These are phyloP conservation scores for Hortiboletus campestris DNA, from an alignment of 768 basidiomycete genomes.

Conservation along the genomic window DNA sequence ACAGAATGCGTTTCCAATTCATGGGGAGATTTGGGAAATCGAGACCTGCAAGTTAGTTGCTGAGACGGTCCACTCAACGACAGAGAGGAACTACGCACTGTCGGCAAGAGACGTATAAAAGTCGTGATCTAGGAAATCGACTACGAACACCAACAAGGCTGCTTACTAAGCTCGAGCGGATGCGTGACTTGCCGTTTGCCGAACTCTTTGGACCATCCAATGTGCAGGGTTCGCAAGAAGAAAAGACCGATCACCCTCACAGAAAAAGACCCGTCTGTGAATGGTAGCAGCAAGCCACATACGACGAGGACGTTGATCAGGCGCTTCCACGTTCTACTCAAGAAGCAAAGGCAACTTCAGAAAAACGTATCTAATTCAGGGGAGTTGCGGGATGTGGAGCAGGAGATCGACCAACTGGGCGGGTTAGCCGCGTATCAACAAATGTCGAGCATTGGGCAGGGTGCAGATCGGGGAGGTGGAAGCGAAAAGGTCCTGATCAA, in stretches of 20 bases:
- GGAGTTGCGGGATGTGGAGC: constrained; percentile 52
- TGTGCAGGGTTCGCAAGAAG: constrained; percentile 45
- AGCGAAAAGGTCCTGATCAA: constrained; percentile 75
- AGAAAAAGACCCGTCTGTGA: constrained; percentile 3
- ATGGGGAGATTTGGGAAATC: too few species aligned
- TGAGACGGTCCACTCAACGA: too few species aligned
- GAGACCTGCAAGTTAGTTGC: too few species aligned
- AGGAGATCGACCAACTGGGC: constrained; percentile 66
- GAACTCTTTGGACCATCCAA: constrained; percentile 10
- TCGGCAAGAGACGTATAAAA: too few species aligned
- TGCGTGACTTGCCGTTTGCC: background rate
- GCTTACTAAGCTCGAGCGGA: too few species aligned
- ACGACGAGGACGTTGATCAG: constrained; percentile 75
- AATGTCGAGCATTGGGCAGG: constrained; percentile 82
- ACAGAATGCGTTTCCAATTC: too few species aligned
- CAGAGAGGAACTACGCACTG: too few species aligned
- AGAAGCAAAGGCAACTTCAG: constrained; percentile 58
- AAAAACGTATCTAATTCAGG: constrained; percentile 22
- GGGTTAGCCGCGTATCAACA: constrained; percentile 79
- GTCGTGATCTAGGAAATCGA: too few species aligned
- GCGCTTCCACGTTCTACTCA: constrained; percentile 76
- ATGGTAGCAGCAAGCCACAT: constrained; percentile 48
- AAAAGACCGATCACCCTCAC: constrained; percentile 44
- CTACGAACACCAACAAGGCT: too few species aligned
- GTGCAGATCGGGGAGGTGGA: constrained; percentile 80